Evolutionary conservation across 306 rosid species (phyloP), one percentile per base, ranked within the genome.

Genomic region (Lathyrus sativus): DNA sequence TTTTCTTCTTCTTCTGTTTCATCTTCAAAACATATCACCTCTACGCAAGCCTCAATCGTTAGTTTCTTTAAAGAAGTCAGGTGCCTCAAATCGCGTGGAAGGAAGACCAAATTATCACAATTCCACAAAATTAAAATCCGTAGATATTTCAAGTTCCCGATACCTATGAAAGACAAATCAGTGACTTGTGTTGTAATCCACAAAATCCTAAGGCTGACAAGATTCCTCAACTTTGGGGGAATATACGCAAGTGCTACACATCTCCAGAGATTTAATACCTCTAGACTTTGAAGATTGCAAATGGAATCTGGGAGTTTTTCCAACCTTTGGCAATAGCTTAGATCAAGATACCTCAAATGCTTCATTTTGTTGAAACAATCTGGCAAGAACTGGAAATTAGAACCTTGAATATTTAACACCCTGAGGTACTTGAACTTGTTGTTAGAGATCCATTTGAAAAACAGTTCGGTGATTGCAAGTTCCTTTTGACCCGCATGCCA

Each of bases 241-340:
- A 72, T 49, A 41, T 37, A 14, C 37, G 54, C 54, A 7, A 72
- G 76, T 49, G 76, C 54, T 49, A 35, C 62, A 62, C 62, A 72
- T 49, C 62, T 49, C 14, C 54, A 39, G 13, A 73, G 71, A 53
- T 73, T 63, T 51, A 73, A 42, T 28, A 62, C 44, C 43, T 73
- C 71, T 12, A 63, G 43, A 45, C 50, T 73, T 45, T 73, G 71
- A 38, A 73, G 77, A 46, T 15, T 53, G 71, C 77, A 73, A 63
- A 73, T 73, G 46, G 71, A 73, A 63, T 73, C 57, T 4, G 77
- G 77, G 8, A 73, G 77, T 53, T 51, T 73, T 63, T 73, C 57
- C 65, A 73, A 38, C 71, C 48, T 51, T 13, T 53, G 65, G 65
- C 77, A 63, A 53, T 73, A 73, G 46, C 77, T 73, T 53, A 73